Base-by-base conservation (phyloP, 1,284 basidiomycete species). In the Naganishia sp. region DNA sequence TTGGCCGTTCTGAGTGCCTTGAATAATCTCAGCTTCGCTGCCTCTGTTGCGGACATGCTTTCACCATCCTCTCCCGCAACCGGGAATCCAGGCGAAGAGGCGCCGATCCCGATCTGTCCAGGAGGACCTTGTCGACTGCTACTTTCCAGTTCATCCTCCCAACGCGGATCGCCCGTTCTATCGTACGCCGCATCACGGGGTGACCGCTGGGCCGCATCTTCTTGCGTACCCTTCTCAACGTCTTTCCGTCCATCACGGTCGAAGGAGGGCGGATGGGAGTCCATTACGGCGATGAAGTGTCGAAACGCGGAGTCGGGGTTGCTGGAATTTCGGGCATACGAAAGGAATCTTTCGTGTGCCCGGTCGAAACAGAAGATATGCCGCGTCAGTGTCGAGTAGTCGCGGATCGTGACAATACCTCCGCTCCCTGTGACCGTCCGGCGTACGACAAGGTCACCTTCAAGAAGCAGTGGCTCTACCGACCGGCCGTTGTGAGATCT, bases 1-100 rank as follows among this genome's bases (percentile, higher is more conserved):
- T 63, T 64, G 15, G 61, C 54, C 13, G 66, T 68, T 45, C 66
- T 61, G 9, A 68, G 55, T n/a, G 66, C 52, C n/a, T 33, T 54
- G 36, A 68, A 68, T 13, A 48, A 52, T 46, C 57, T 49, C 25
- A 39, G 50, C 33, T 50, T 50, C 7, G 57, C 57, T 21, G 57
- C 57, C 49, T 61, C 57, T 15, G 48, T 36, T 23, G 57, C 57
- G 13, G 57, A 16, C 18, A 52, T 50, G 15, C 36, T 16, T 15
- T 23, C 55, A 18, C 21, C 46, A 42, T 61, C 57, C 18, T 50
- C 36, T 23, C 13, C 16, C n/a, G 31, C 23, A 18, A 28, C 28
- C 28, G 55, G 48, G 11, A 23, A 7, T 42, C 11, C 48, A 5
- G 48, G 42, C 25, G 46, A 42, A 9, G 57, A 61, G 7, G 11